Base-by-base conservation (phyloP, 2,329 filamentous ascomycete genomes). In the Colletotrichum abscissum region DNA sequence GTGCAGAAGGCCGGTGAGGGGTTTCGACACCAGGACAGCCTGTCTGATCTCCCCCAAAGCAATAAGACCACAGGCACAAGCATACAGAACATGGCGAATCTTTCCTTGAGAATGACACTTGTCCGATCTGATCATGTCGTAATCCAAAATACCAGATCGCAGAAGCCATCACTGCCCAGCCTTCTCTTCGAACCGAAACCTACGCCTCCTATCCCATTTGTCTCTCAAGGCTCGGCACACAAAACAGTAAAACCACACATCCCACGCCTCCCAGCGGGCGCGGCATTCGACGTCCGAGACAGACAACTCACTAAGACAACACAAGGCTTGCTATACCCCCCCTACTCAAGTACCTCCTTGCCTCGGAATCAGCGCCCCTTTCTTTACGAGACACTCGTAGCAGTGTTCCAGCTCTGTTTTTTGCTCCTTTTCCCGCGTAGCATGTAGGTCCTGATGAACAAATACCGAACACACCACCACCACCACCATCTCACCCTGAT, bases 251-350 rank as follows among this genome's bases (percentile, higher is more conserved):
- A 26, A 33, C 12, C 26, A 19, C 4, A 22, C 7, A 38, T 26
- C 46, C 46, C 60, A 63, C 60, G 46, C 28, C 52, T 49, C 22
- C 24, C 33, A 35, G 28, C 46, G 28, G 24, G 46, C 59, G 42
- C 59, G 38, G 28, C 12, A 54, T 33, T 52, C 22, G 3, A 28
- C 30, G 49, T 58, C 63, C 63, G 63, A 65, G 63, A 65, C 63
- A 65, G 52, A 66, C 60, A 63, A 19, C 56, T 46, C 63, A 56
- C 63, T 52, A 58, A 38, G 28, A 33, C 49, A 33, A 30, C 7
- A 49, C 42, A 49, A 49, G 42, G 19, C 19, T 49, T n/a, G 42
- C 42, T 22, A 4, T 49, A 49, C 42, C 42, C 42, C 38, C 42
- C 42, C 38, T 42, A 19, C 14, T 19, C 38, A 19, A 19, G 38